phyloP scores from a whole-genome alignment of 306 rosid species.

The Prunus padus region DNA sequence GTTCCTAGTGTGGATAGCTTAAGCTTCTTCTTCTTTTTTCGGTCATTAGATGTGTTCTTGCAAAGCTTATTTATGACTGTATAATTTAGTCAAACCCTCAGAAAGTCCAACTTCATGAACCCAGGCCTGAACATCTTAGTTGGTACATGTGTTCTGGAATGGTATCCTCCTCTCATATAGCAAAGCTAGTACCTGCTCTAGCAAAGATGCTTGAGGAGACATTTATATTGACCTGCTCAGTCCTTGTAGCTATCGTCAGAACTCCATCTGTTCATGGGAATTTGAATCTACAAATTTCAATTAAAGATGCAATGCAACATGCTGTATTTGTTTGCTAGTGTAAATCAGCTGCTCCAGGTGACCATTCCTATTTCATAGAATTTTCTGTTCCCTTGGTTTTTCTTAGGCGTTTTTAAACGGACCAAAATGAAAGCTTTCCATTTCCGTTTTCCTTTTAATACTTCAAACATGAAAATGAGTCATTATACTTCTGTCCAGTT shows the following conservation, averaged over 20 bases:
- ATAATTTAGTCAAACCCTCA: not conserved
- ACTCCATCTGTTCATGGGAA: constrained; percentile 57
- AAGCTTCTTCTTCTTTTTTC: not conserved
- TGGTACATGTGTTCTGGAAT: constrained; percentile 42
- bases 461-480: too few relatives aligned
- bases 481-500: not conserved
- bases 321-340: constrained; percentile 59
- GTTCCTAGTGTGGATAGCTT: constrained; percentile 15
- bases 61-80: constrained; percentile 20
- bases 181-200: constrained; percentile 58
- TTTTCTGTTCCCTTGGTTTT: not conserved
- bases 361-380: constrained; percentile 7
- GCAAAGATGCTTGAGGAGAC: constrained; percentile 71
- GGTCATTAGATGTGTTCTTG: constrained; percentile 12
- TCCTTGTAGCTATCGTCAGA: constrained; percentile 64
- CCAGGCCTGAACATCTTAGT: not conserved
- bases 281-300: constrained; percentile 42
- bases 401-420: too few relatives aligned
- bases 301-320: constrained; percentile 56
- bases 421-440: too few relatives aligned
- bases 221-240: constrained; percentile 56
- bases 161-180: constrained; percentile 58
- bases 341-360: constrained; percentile 71
- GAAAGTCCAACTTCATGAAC: not conserved
- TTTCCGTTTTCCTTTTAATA: too few relatives aligned